Evolutionary conservation across 352 stramenopile species (phyloP).

Genomic region (Elongisporangium anandrum): DNA sequence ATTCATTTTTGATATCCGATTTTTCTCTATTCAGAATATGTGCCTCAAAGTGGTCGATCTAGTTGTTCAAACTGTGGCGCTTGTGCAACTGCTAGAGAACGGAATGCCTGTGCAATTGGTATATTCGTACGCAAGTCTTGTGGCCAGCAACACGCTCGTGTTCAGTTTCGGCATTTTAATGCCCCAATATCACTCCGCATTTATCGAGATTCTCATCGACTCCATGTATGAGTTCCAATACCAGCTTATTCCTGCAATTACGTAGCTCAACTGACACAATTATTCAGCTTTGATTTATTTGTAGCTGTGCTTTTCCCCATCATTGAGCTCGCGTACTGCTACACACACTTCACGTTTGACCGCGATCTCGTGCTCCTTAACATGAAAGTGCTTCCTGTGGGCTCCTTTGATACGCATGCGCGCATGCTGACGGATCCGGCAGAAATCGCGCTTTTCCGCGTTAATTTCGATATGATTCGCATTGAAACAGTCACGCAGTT

Average conservation of each 20-base stretch:
- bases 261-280: too few species aligned
- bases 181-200: slow-evolving; percentile 3
- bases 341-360: slow-evolving; percentile 18
- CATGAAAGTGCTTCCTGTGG: slow-evolving; percentile 4
- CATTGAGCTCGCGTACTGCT: slow-evolving; percentile 13
- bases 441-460: slow-evolving; percentile 14
- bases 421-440: slow-evolving; percentile 15
- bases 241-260: too few species aligned
- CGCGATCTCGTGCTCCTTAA: slow-evolving; percentile 14
- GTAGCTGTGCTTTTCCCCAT: slow-evolving; percentile 21
- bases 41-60: slow-evolving; percentile 14
- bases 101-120: slow-evolving; percentile 7
- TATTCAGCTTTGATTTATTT: slow-evolving; percentile 17
- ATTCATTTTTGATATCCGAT: too few species aligned
- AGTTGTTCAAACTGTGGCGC: slow-evolving; percentile 12
- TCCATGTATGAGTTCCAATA: slow-evolving; percentile 6
- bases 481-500: slow-evolving; percentile 15
- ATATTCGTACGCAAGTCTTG: neutral
- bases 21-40: slow-evolving; percentile 16
- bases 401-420: slow-evolving; percentile 14
- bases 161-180: neutral
- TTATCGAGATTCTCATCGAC: slow-evolving; percentile 20
- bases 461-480: slow-evolving; percentile 18
- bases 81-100: slow-evolving; percentile 18
- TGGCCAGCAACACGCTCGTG: neutral